Base-by-base conservation (phyloP, 768 basidiomycete genomes). In the Serendipita sp. region DNA sequence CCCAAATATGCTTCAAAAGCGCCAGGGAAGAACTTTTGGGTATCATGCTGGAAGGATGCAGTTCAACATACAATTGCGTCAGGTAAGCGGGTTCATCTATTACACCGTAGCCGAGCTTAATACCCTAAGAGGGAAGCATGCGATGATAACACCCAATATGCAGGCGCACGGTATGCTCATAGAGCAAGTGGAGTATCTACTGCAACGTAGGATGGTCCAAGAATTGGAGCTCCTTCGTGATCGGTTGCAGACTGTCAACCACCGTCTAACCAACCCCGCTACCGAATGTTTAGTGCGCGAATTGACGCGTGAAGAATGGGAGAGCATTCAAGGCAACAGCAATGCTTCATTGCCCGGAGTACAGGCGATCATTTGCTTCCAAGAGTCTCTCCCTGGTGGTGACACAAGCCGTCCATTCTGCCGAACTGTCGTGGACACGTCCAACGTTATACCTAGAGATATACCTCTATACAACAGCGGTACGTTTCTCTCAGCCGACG, bases 191-290 rank as follows among this genome's bases (percentile, higher is more conserved):
- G 76, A 76, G 1, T 84, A 89, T 69, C 76, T 85, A 28, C 75
- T 91, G 8, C 87, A 88, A 51, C 72, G 86, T 13, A 83, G 89
- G 16, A 79, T 89, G 11, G 74, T 91, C 1, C 88, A 91, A 71
- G 90, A 91, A 69, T 73, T 91, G 3, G 78, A 84, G 44, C 72
- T 89, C 3, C 72, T 91, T 46, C 76, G 74, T 0, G 78, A 80
- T 11, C 72, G 71, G 4, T 71, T 86, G n/a, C 46, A 65, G 63
- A 67, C 75, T 69, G 52, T 71, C 68, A 16, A 69, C 45, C 7
- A 65, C 67, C 18, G 65, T 54, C 5, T 51, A 5, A 32, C 30
- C 7, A 13, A 68, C n/a, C 44, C 60, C 23, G 47, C 54, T 30
- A 44, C 70, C 13, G 63, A 67, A 1, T 74, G 78, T 23, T 68